Base-by-base conservation (phyloP, 2,329 filamentous ascomycete genomes). In the Rutstroemia sp. region DNA sequence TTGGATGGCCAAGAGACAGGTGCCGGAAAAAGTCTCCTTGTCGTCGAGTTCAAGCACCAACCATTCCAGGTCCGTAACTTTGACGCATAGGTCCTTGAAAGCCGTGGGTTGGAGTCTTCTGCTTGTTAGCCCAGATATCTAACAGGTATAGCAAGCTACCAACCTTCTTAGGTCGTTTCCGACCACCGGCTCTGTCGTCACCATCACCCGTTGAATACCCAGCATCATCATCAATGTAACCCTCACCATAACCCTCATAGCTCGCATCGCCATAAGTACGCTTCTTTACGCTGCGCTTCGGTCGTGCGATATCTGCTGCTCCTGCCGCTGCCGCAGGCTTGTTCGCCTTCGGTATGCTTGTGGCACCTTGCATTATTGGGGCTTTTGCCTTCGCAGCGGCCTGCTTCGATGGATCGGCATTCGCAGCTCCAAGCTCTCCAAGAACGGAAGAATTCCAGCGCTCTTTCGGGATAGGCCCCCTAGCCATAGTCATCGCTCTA, bases 151-250 rank as follows among this genome's bases (percentile, higher is more conserved):
- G 56, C 60, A 63, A 61, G 61, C 50, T 60, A 67, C 68, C 60
- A 66, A 84, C 82, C 81, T 85, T 84, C 74, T 86, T 87, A 69
- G 82, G 78, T 63, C 82, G 78, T 73, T 86, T 86, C 63, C 79
- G 74, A 62, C 75, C 77, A 45, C 71, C 69, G 59, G 71, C 71
- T 63, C 73, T 72, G 55, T 86, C 83, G 63, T 88, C 86, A 63
- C 83, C 83, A 62, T 88, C 87, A 57, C 83, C 86, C 21, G 86
- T 88, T 21, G 85, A 88, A 66, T 90, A 86, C n/a, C 81, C 82
- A 16, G 74, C 75, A 12, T 80, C 83, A 61, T 89, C 86, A 60
- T 90, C 87, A 9, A 79, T 79, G 63, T 78, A 90, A 37, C 85
- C 84, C 63, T 90, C 86, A 46, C 82, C 80, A 65, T 91, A 91